These are phyloP conservation scores for Penicillium sp. DNA, from an alignment of 2,329 filamentous ascomycete species.

Conservation along the genomic window DNA sequence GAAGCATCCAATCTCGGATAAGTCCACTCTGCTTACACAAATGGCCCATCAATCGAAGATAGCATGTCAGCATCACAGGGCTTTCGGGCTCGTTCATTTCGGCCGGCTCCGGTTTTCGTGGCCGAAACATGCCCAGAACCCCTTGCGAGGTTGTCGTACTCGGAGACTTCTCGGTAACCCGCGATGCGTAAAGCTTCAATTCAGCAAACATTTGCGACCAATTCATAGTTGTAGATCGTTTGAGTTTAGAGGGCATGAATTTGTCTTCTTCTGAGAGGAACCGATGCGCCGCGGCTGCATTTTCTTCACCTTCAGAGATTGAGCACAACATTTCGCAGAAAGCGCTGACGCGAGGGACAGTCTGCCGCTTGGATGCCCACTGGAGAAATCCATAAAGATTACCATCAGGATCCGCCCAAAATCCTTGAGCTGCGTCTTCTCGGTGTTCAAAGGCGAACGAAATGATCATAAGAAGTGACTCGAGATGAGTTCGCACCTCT, in stretches of 20 bases:
- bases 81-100: conserved; percentile 87
- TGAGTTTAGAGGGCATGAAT: conserved; percentile 70
- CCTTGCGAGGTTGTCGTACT: conserved; percentile 47
- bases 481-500: conserved; percentile 60
- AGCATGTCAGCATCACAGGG: conserved; percentile 93
- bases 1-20: conserved; percentile 70
- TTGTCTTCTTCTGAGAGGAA: conserved; percentile 85
- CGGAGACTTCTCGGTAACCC: conserved; percentile 68
- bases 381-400: conserved; percentile 92
- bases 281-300: conserved; percentile 77
- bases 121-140: conserved; percentile 54
- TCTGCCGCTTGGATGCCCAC: conserved; percentile 93
- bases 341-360: conserved; percentile 90
- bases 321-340: conserved; percentile 96
- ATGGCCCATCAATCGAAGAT: conserved; percentile 81
- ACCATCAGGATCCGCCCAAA: conserved; percentile 89
- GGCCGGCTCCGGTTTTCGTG: conserved; percentile 60
- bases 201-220: conserved; percentile 93
- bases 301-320: conserved; percentile 76
- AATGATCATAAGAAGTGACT: conserved; percentile 87
- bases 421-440: conserved; percentile 76
- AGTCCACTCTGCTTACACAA: conserved; percentile 69
- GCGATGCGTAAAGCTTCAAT: conserved; percentile 75
- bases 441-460: conserved; percentile 86
- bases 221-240: conserved; percentile 77